Evolutionary conservation across 2,329 filamentous ascomycete species (phyloP).

Genomic region (Pseudogymnoascus sp.): DNA sequence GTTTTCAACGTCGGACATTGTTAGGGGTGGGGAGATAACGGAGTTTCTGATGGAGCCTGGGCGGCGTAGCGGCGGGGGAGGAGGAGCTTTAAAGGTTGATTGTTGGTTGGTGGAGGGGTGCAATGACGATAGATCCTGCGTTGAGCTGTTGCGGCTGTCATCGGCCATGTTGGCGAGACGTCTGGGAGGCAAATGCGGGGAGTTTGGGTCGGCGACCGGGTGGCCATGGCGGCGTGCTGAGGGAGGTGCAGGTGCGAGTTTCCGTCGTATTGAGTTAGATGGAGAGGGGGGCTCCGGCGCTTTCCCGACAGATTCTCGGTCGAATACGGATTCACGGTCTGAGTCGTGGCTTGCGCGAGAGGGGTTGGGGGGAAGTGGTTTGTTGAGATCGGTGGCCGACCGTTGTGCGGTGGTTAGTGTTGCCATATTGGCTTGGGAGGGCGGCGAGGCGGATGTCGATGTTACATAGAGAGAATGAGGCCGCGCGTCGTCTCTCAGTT

Average conservation of each 20-base stretch:
- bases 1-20: slow-evolving; percentile 19
- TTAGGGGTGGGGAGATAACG: slow-evolving; percentile 21
- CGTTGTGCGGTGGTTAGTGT: slow-evolving; percentile 30
- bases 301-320: slow-evolving; percentile 45
- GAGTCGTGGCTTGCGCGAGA: slow-evolving; percentile 36
- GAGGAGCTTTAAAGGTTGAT: slow-evolving; percentile 22
- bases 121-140: slow-evolving; percentile 15
- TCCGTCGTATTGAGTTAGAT: slow-evolving; percentile 26
- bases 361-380: slow-evolving; percentile 51
- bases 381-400: slow-evolving; percentile 46
- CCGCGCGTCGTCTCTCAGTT: slow-evolving; percentile 33
- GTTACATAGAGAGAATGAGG: background rate
- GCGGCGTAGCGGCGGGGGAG: slow-evolving; percentile 28
- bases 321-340: slow-evolving; percentile 40
- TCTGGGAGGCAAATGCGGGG: slow-evolving; percentile 20
- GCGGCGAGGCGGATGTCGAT: slow-evolving; percentile 18
- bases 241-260: slow-evolving; percentile 35
- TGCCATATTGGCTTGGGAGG: slow-evolving; percentile 16
- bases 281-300: slow-evolving; percentile 36
- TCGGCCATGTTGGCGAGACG: slow-evolving; percentile 26
- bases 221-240: slow-evolving; percentile 29
- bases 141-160: slow-evolving; percentile 18
- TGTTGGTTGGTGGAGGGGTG: slow-evolving; percentile 13
- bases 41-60: slow-evolving; percentile 20
- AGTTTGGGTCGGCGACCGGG: slow-evolving; percentile 23